A percentile compares a stretch with the other conserved stretches of the same genome.
Evolutionary conservation across 1,139 yeast species (phyloP).

Genomic region (Magnusiomyces magnusii): DNA sequence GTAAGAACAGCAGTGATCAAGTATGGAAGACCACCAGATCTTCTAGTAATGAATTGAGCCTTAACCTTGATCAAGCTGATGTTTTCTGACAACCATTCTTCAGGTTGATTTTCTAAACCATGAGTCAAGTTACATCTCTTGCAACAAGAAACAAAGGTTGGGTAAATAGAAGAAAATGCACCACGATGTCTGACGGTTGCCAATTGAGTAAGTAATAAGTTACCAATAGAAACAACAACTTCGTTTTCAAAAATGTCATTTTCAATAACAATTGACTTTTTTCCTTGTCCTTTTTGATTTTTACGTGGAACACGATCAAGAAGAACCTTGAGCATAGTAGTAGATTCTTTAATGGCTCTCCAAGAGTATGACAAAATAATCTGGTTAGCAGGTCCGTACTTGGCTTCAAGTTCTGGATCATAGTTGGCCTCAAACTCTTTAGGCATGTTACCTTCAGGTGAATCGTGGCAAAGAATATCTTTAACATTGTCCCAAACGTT

Average conservation of each 20-base stretch:
- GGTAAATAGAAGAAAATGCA: constrained; percentile 81
- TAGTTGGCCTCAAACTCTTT: constrained; percentile 36
- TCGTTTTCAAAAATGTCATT: constrained; percentile 21
- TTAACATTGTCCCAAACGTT: constrained; percentile 49
- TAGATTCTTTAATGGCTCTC: constrained; percentile 77
- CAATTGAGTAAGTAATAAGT: constrained; percentile 55
- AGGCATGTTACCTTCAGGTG: constrained; percentile 57
- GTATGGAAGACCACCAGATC: constrained; percentile 89
- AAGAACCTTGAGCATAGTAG: constrained; percentile 45
- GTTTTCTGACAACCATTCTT: constrained; percentile 49
- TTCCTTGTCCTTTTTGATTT: background rate
- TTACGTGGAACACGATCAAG: constrained; percentile 30
- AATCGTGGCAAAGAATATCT: constrained; percentile 54
- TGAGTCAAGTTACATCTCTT: constrained; percentile 38
- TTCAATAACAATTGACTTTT: background rate
- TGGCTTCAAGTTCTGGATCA: constrained; percentile 33
- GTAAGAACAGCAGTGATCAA: constrained; percentile 64
- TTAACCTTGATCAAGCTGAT: constrained; percentile 47
- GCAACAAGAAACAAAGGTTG: constrained; percentile 64
- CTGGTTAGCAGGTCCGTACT: constrained; percentile 51
- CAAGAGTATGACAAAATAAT: constrained; percentile 68
- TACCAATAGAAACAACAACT: constrained; percentile 40
- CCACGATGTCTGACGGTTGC: constrained; percentile 80
- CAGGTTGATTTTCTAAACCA: constrained; percentile 37
- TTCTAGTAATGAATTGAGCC: constrained; percentile 66